Conservation (phyloP, 139 green algal species). For the Edaphochlamys debaryana region DNA sequence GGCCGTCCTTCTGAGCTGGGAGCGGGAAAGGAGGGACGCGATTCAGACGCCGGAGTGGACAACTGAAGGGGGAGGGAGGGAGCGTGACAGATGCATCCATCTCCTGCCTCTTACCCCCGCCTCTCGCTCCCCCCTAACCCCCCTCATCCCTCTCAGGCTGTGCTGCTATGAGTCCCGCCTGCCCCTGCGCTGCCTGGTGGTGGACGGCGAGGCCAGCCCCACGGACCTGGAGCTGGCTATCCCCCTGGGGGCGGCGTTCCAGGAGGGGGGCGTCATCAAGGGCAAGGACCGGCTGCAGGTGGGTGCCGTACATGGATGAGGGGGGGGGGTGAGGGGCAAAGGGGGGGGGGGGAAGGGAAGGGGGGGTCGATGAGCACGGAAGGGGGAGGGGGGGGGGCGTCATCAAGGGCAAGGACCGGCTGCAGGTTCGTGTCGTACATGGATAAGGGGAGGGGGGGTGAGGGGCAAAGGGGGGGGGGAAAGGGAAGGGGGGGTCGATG, state of each 20-base stretch:
- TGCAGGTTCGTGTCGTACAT: too few relatives aligned
- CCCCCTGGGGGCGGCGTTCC: slow-evolving; percentile 14
- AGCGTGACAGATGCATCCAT: too few relatives aligned
- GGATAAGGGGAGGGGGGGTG: too few relatives aligned
- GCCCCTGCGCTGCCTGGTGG: background rate
- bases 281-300: slow-evolving; percentile 26
- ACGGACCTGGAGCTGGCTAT: background rate
- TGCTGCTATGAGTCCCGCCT: background rate
- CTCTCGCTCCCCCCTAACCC: background rate
- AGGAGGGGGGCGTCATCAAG: background rate
- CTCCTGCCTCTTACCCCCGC: background rate
- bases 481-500: too few relatives aligned
- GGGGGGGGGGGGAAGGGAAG: too few relatives aligned
- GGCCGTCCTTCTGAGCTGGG: background rate
- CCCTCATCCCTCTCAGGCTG: background rate
- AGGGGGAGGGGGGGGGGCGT: too few relatives aligned
- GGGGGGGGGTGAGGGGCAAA: too few relatives aligned
- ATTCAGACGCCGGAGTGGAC: background rate
- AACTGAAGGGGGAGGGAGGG: background rate
- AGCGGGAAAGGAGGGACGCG: background rate
- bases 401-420: too few relatives aligned
- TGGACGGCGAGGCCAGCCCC: slow-evolving; percentile 1
- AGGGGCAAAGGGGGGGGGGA: too few relatives aligned
- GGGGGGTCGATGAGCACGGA: too few relatives aligned
- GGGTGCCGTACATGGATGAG: too few relatives aligned